These are phyloP conservation scores for Sporothrix curviconia DNA, from an alignment of 2,329 filamentous ascomycete genomes.

Conservation along the genomic window DNA sequence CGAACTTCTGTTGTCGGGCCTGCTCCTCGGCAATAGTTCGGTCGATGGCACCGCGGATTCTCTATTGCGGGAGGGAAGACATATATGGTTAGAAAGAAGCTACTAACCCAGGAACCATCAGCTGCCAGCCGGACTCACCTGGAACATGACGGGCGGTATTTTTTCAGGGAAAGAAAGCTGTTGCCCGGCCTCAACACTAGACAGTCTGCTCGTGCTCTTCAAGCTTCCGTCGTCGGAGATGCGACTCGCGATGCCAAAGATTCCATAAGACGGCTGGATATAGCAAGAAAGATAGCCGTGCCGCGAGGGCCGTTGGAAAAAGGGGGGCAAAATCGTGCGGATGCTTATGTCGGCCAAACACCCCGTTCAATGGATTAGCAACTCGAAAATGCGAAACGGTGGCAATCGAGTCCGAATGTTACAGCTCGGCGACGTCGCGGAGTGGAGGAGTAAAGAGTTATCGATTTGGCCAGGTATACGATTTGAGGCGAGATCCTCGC, in stretches of 20 bases:
- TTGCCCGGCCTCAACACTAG: too few relatives aligned
- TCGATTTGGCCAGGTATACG: conserved; percentile 12
- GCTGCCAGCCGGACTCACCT: conserved; percentile 16
- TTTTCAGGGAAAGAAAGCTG: background rate
- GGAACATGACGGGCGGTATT: conserved; percentile 21
- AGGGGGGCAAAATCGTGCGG: background rate
- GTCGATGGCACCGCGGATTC: conserved; percentile 79
- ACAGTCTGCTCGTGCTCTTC: background rate
- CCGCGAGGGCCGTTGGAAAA: background rate
- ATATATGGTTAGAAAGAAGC: too few relatives aligned
- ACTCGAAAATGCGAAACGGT: background rate
- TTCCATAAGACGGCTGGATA: background rate
- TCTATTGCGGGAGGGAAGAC: conserved; percentile 40
- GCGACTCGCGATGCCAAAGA: background rate
- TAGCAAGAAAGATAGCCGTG: background rate
- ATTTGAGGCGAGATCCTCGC: conserved; percentile 10
- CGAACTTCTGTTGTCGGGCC: conserved; percentile 59
- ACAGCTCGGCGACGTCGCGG: background rate
- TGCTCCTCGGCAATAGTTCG: conserved; percentile 87
- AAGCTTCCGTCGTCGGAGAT: background rate
- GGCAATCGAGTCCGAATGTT: background rate
- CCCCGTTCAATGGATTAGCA: background rate
- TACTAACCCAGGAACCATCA: background rate
- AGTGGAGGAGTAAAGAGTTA: background rate
- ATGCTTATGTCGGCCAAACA: background rate